Evolutionary conservation across 805 yeast species (phyloP).

Genomic region (Metschnikowia koreensis): DNA sequence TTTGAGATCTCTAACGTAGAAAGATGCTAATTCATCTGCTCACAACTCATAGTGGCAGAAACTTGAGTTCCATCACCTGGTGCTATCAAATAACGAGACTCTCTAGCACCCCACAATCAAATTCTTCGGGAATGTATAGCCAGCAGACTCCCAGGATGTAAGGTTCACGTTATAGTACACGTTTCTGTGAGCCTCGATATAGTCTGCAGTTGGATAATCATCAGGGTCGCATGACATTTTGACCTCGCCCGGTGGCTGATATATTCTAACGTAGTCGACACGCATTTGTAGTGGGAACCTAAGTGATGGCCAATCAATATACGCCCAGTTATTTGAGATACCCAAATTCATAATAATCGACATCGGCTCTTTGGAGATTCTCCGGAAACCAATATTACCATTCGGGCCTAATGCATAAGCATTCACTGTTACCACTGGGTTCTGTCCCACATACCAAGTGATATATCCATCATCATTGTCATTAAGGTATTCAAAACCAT

Average conservation of each 20-base stretch:
- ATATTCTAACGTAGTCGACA: slow-evolving; percentile 41
- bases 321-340: slow-evolving; percentile 41
- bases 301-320: slow-evolving; percentile 35
- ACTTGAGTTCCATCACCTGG: too few relatives aligned
- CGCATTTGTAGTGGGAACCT: slow-evolving; percentile 36
- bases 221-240: slow-evolving; percentile 39
- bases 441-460: slow-evolving; percentile 82
- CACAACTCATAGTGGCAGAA: too few relatives aligned
- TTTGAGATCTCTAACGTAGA: too few relatives aligned
- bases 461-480: slow-evolving; percentile 70
- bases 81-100: background rate
- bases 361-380: slow-evolving; percentile 40
- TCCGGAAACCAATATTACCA: slow-evolving; percentile 38
- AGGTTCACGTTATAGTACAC: slow-evolving; percentile 36
- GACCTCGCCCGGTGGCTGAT: slow-evolving; percentile 33
- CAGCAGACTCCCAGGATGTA: slow-evolving; percentile 40
- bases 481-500: slow-evolving; percentile 74
- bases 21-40: too few relatives aligned
- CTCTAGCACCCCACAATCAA: slow-evolving; percentile 22
- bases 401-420: slow-evolving; percentile 39
- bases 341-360: slow-evolving; percentile 39
- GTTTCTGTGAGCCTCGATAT: slow-evolving; percentile 30
- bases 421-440: slow-evolving; percentile 29
- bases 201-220: slow-evolving; percentile 36
- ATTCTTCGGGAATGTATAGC: slow-evolving; percentile 57